These are phyloP conservation scores for Diutina ranongensis DNA, from an alignment of 1,139 yeast genomes.

Conservation along the genomic window DNA sequence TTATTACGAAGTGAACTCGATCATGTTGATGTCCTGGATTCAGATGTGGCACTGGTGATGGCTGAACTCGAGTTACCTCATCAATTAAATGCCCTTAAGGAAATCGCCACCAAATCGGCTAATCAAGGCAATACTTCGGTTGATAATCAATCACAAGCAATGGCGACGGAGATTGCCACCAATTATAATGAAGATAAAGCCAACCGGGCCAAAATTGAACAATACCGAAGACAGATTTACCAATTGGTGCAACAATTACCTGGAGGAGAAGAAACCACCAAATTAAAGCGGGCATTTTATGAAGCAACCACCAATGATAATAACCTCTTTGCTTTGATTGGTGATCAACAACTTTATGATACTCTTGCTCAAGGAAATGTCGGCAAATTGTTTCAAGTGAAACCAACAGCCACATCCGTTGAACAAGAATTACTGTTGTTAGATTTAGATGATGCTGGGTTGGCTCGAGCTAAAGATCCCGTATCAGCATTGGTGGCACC, in stretches of 20 bases:
- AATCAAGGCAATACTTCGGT: slow-evolving; percentile 9
- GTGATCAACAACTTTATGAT: slow-evolving; percentile 16
- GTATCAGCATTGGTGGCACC: slow-evolving; percentile 21
- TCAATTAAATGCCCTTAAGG: slow-evolving; percentile 46
- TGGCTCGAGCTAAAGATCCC: neutral
- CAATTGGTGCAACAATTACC: slow-evolving; percentile 15
- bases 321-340: slow-evolving; percentile 32
- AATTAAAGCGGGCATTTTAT: slow-evolving; percentile 51
- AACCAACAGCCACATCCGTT: slow-evolving; percentile 9
- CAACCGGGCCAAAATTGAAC: slow-evolving; percentile 17
- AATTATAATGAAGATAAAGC: slow-evolving; percentile 15
- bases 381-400: slow-evolving; percentile 18
- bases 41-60: slow-evolving; percentile 65
- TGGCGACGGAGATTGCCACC: slow-evolving; percentile 20
- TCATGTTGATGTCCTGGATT: slow-evolving; percentile 64
- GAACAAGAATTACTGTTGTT: slow-evolving; percentile 37
- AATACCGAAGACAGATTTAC: slow-evolving; percentile 29
- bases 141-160: slow-evolving; percentile 12
- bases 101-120: slow-evolving; percentile 13
- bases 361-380: slow-evolving; percentile 27
- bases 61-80: slow-evolving; percentile 73
- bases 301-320: slow-evolving; percentile 63
- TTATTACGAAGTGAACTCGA: slow-evolving; percentile 67
- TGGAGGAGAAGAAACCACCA: slow-evolving; percentile 39
- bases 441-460: slow-evolving; percentile 42